Base-by-base conservation (phyloP, 179 eudicot species). In the Camellia oleifera region DNA sequence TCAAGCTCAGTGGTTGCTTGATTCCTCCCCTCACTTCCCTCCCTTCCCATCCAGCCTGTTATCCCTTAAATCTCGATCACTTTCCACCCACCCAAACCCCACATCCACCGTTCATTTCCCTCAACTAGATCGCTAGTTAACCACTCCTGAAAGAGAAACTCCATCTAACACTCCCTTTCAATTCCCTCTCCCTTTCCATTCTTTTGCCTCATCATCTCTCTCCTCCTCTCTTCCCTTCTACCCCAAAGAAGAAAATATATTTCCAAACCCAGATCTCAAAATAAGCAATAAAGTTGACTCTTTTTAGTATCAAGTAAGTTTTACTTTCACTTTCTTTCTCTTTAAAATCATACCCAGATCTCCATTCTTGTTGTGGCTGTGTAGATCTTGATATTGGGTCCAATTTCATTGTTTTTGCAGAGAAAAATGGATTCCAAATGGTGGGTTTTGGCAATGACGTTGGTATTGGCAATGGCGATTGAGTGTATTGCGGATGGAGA, bases 81-180 rank as follows among this genome's bases (percentile, higher is more conserved):
- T 26, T 44, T 63, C 64, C 23, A 60, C 61, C 77, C 71, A 32
- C 8, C 23, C 78, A 77, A 65, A 69, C 32, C 63, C 63, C 69
- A 85, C 78, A 79, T 85, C 83, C 26, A 74, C 80, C 86, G 87
- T 83, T 32, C 57, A 87, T 80, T 58, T 46, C 10, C 63, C 42
- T 0, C 65, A 74, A 74, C 64, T 32, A 26, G 50, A 9, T 69
- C n/a, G 72, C 72, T 69, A 8, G 50, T 14, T 61, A 62, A 75
- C 45, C 40, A 20, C 61, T 40, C 42, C 46, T 73, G 76, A 78
- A 44, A 79, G 48, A 69, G 74, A 79, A 54, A 61, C 81, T 62
- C 74, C 26, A 72, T 65, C 86, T 44, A 76, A 77, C 78, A 17
- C 45, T 64, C n/a, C 17, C 63, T 63, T 7, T 17, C 75, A 2